Evolutionary conservation across 139 green algal species (phyloP), one percentile per base, ranked within the genome.

Genomic region (Haematococcus lacustris): DNA sequence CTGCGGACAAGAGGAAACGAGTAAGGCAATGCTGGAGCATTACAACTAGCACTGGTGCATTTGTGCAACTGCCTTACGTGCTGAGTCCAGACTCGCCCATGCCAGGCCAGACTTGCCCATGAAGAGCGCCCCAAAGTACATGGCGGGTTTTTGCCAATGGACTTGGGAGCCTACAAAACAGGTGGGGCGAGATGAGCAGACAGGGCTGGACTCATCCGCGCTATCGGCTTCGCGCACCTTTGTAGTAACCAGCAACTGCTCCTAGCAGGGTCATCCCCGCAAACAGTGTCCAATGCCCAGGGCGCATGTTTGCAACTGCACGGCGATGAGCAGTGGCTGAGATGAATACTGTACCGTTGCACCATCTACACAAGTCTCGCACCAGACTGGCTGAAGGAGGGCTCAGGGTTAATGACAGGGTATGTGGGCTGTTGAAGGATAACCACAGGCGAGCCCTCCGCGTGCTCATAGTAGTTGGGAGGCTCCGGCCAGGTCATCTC

Each of bases 271-370:
- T 68, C 51, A 81, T 74, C 4, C 79, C 79, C 43, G 66, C 79
- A n/a, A 77, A 68, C 1, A 76, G 60, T 4, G 33, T 43, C 79
- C 75, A 81, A 61, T 75, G 72, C 51, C 67, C 62, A 1, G 37
- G 34, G 26, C 79, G 47, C 75, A 85, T 79, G 67, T 85, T 85
- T 34, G 38, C 71, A 38, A 81, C 79, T 85, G 79, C 71, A 51
- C 7, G 21, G 33, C 30, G 25, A 33, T 30, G 32, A 7, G 57
- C 28, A 28, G 4, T 28, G 38, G 38, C 66, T 38, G 33, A 7
- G 38, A 7, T 59, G 66, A 60, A 4, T 71, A 21, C 17, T 30
- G 3, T 5, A 35, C 25, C 35, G 6, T 43, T 33, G 41, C 67
- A 72, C 28, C 7, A 3, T 33, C 35, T 43, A 50, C 13, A 21